A percentile compares a stretch with the other conserved stretches of the same genome.
Evolutionary conservation across 2,329 filamentous ascomycete species (phyloP).

Genomic region (Huntiella omanensis): DNA sequence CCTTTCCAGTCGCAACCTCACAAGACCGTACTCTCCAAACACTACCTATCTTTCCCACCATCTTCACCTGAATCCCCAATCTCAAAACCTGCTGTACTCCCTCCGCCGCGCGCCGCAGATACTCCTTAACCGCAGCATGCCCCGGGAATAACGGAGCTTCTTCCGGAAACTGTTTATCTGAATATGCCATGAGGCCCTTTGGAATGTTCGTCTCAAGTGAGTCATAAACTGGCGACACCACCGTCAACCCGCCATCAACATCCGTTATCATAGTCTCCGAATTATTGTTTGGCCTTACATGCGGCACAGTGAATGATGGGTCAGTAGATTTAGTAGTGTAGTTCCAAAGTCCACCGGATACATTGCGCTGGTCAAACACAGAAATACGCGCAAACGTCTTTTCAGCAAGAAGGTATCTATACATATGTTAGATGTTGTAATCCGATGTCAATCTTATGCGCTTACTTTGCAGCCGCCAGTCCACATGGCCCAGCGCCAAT

Average conservation of each 20-base stretch:
- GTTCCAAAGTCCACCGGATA: constrained; percentile 39
- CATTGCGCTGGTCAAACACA: constrained; percentile 42
- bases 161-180: not conserved
- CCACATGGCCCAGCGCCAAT: constrained; percentile 48
- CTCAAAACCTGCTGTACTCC: not conserved
- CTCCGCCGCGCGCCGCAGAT: not conserved
- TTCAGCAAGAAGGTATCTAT: constrained; percentile 35
- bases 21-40: not conserved
- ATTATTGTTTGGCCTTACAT: not conserved
- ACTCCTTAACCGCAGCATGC: constrained; percentile 1
- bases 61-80: constrained; percentile 12
- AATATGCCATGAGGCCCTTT: constrained; percentile 4
- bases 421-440: constrained; percentile 21
- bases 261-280: not conserved
- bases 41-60: constrained; percentile 16
- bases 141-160: constrained; percentile 1
- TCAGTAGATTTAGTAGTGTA: constrained; percentile 1
- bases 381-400: constrained; percentile 37
- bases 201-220: constrained; percentile 6
- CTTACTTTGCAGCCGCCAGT: constrained; percentile 6
- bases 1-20: constrained; percentile 12
- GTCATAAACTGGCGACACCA: constrained; percentile 6
- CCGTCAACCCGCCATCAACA: not conserved
- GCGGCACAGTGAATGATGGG: constrained; percentile 1
- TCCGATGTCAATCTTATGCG: constrained; percentile 29